A percentile compares a stretch with the other conserved stretches of the same genome.
These are phyloP conservation scores for Neopestalotiopsis clavispora DNA, from an alignment of 2,329 filamentous ascomycete genomes.

Conservation along the genomic window DNA sequence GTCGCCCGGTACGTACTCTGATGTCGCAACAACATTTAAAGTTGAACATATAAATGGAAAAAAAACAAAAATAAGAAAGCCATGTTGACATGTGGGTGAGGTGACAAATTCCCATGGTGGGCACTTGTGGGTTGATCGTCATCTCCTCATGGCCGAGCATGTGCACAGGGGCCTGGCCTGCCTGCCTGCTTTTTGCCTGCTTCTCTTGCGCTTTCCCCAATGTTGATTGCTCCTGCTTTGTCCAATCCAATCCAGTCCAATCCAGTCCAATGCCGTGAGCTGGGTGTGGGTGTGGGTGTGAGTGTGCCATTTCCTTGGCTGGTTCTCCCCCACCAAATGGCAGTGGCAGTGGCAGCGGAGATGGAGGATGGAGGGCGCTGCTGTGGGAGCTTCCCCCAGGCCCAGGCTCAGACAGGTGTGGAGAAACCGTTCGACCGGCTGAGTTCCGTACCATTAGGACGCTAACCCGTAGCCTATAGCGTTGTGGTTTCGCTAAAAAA, in stretches of 20 bases:
- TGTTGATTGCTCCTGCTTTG: no score
- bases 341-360: not conserved
- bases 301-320: no score
- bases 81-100: not conserved
- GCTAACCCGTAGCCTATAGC: not conserved
- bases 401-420: not conserved
- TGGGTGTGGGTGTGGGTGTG: no score
- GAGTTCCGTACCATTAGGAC: not conserved
- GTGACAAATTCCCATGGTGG: not conserved
- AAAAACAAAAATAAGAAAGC: not conserved
- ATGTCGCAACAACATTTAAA: not conserved
- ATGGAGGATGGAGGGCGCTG: not conserved
- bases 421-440: constrained; percentile 9
- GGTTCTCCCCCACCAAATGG: not conserved
- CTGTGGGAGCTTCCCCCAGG: not conserved
- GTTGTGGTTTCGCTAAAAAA: not conserved
- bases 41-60: constrained; percentile 2
- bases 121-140: not conserved
- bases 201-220: no score
- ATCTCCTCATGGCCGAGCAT: not conserved
- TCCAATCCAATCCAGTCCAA: no score
- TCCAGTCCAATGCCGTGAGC: no score
- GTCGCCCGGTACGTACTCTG: not conserved
- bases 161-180: not conserved
- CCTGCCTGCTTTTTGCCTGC: no score